Percentiles rank a stretch among this genome's conserved stretches.
Evolutionary conservation across 2,329 filamentous ascomycete genomes (phyloP).

Genomic region (Clonostachys rhizophaga): DNA sequence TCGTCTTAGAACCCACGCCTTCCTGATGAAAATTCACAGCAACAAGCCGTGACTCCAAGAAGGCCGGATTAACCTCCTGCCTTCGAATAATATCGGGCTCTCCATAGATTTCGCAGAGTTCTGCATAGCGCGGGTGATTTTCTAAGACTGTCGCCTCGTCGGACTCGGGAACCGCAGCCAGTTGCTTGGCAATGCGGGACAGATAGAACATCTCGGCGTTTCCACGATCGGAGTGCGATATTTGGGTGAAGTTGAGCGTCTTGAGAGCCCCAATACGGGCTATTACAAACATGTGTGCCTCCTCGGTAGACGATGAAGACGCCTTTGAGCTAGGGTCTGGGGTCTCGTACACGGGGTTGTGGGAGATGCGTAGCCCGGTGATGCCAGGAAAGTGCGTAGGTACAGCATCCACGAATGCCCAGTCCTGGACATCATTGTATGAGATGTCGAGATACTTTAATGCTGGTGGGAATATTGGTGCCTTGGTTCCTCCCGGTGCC

Average conservation of each 20-base stretch:
- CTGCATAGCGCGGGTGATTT: conserved; percentile 66
- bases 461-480: conserved; percentile 44
- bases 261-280: conserved; percentile 66
- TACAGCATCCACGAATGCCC: conserved; percentile 71
- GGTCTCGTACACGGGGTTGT: conserved; percentile 77
- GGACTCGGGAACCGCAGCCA: conserved; percentile 53
- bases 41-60: conserved; percentile 74
- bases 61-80: conserved; percentile 64
- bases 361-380: conserved; percentile 69
- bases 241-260: conserved; percentile 67
- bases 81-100: conserved; percentile 59
- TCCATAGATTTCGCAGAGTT: conserved; percentile 73
- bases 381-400: conserved; percentile 67
- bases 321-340: conserved; percentile 29
- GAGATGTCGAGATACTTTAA: conserved; percentile 69
- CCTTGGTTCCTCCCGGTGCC: conserved; percentile 10
- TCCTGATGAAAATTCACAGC: conserved; percentile 48
- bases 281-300: conserved; percentile 85
- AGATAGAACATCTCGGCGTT: conserved; percentile 96
- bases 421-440: conserved; percentile 64
- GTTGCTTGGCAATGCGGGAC: conserved; percentile 72
- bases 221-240: conserved; percentile 68
- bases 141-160: conserved; percentile 50
- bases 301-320: conserved; percentile 53
- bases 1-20: conserved; percentile 17